Conservation (phyloP, 2,329 filamentous ascomycete genomes). For the Aspergillus phoenicis region DNA sequence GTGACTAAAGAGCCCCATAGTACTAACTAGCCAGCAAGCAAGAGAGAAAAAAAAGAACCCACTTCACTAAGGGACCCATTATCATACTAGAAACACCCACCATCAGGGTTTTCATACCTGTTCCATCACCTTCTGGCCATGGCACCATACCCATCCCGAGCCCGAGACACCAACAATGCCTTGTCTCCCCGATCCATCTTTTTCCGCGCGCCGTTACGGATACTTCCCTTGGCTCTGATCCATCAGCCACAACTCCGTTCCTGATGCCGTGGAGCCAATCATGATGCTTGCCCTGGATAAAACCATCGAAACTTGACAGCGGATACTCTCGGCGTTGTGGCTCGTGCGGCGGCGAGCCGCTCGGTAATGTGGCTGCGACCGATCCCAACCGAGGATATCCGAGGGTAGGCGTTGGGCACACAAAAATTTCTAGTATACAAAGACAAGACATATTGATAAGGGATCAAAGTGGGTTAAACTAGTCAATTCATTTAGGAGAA, state of each 20-base stretch:
- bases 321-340: constrained; percentile 3
- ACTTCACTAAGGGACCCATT: too few relatives aligned
- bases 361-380: neutral
- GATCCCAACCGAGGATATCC: neutral
- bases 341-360: neutral
- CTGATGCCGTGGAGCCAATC: neutral
- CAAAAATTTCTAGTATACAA: constrained; percentile 3
- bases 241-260: constrained; percentile 5
- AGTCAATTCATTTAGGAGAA: too few relatives aligned
- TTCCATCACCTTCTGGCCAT: neutral
- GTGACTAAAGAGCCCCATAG: too few relatives aligned
- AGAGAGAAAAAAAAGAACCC: too few relatives aligned
- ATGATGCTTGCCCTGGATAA: neutral
- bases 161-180: neutral
- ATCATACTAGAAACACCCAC: neutral
- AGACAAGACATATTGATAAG: neutral
- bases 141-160: neutral
- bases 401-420: neutral
- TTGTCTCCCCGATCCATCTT: neutral
- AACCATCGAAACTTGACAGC: neutral
- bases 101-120: neutral
- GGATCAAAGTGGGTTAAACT: too few relatives aligned
- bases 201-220: neutral
- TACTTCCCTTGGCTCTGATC: neutral
- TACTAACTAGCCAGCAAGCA: too few relatives aligned